A percentile compares a stretch with the other conserved stretches of the same genome.
These are phyloP conservation scores for Cladosporium phlei DNA, from an alignment of 2,329 filamentous ascomycete genomes.

Conservation along the genomic window DNA sequence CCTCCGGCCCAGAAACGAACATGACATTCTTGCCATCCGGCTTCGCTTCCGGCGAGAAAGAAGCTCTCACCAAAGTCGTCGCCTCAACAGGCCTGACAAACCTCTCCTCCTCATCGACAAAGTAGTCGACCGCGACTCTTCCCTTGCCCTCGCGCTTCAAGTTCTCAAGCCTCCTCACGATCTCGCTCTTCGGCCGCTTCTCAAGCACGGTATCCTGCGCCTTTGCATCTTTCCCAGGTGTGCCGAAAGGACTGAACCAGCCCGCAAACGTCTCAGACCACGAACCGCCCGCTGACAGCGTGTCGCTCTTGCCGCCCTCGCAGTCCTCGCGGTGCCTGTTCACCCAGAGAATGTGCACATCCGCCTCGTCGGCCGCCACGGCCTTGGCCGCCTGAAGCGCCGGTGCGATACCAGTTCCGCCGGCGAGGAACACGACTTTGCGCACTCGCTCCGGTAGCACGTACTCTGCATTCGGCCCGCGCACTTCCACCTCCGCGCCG, in stretches of 20 bases:
- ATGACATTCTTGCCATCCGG: slow-evolving; percentile 57
- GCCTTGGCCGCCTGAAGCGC: slow-evolving; percentile 74
- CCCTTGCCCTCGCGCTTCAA: slow-evolving; percentile 44
- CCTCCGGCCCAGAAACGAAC: slow-evolving; percentile 85
- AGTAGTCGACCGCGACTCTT: slow-evolving; percentile 64
- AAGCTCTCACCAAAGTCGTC: slow-evolving; percentile 17
- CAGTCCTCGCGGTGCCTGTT: slow-evolving; percentile 64
- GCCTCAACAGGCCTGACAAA: slow-evolving; percentile 51
- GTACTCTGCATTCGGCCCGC: slow-evolving; percentile 71
- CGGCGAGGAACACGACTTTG: slow-evolving; percentile 76
- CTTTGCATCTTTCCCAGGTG: neutral
- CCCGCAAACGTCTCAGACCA: slow-evolving; percentile 8
- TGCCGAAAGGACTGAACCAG: slow-evolving; percentile 10
- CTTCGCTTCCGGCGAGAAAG: slow-evolving; percentile 12
- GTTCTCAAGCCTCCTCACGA: slow-evolving; percentile 59
- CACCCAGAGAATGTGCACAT: slow-evolving; percentile 77
- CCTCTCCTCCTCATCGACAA: slow-evolving; percentile 73
- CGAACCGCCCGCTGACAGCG: slow-evolving; percentile 19
- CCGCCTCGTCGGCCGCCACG: slow-evolving; percentile 41
- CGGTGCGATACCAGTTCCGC: slow-evolving; percentile 87
- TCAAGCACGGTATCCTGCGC: slow-evolving; percentile 3
- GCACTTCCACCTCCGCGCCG: slow-evolving; percentile 64
- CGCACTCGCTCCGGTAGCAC: slow-evolving; percentile 49
- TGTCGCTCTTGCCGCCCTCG: slow-evolving; percentile 54
- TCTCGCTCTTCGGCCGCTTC: slow-evolving; percentile 35